Evolutionary conservation across 73 alveolate species (phyloP).

Genomic region (Stentor roeselii): DNA sequence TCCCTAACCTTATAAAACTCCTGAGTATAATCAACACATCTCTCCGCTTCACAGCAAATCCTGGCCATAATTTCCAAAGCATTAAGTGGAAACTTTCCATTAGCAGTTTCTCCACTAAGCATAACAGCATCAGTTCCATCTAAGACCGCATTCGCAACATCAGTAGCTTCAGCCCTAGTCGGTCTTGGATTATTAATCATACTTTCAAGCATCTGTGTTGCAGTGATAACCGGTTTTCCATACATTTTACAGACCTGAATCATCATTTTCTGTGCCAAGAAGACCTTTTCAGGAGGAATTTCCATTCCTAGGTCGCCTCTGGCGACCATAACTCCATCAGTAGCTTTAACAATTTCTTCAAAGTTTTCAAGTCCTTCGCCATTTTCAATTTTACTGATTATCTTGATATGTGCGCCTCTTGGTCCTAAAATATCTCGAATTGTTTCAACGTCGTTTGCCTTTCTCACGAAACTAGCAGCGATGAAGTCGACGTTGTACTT

Average conservation of each 20-base stretch:
- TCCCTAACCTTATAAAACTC: background rate
- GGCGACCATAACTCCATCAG: conserved; percentile 99
- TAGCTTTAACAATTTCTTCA: conserved; percentile 81
- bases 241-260: conserved; percentile 54
- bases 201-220: conserved; percentile 98
- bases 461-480: conserved; percentile 66
- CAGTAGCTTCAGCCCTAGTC: conserved; percentile 98
- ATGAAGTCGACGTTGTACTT: conserved; percentile 59
- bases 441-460: conserved; percentile 66
- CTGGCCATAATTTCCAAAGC: conserved; percentile 79
- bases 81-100: conserved; percentile 78
- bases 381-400: conserved; percentile 95
- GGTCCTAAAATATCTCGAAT: conserved; percentile 89
- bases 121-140: conserved; percentile 92
- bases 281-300: conserved; percentile 95
- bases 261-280: conserved; percentile 95
- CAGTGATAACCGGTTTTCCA: conserved; percentile 95
- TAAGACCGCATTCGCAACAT: conserved; percentile 89
- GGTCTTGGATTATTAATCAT: conserved; percentile 98
- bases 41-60: conserved; percentile 74
- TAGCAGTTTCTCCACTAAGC: conserved; percentile 90
- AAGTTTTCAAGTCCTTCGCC: conserved; percentile 94
- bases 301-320: conserved; percentile 99
- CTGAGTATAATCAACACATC: conserved; percentile 27
- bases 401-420: conserved; percentile 78